Conservation (phyloP, 371 early-diverging fungal genomes). For the Dichotomocladium elegans region DNA sequence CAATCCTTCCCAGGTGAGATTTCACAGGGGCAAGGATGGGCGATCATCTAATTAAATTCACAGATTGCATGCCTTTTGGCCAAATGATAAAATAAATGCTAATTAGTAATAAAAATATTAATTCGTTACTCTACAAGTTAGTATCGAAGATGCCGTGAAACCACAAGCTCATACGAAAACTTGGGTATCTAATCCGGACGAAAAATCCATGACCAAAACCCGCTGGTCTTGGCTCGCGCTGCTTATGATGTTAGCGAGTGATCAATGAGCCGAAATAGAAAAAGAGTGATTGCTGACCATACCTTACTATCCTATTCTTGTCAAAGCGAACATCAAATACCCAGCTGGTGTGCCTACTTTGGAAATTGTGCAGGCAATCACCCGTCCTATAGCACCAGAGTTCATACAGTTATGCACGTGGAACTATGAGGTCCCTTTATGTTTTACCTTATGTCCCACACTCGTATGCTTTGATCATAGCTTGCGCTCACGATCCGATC, state of each 20-base stretch:
- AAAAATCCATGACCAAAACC: slow-evolving; percentile 84
- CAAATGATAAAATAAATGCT: too few species aligned
- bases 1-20: too few species aligned
- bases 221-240: slow-evolving; percentile 76
- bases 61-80: too few species aligned
- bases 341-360: slow-evolving; percentile 84
- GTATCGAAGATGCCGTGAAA: too few species aligned
- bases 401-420: too few species aligned
- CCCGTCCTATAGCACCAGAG: slow-evolving; percentile 34
- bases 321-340: slow-evolving; percentile 94
- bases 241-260: neutral
- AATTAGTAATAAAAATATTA: too few species aligned
- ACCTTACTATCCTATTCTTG: slow-evolving; percentile 73
- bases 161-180: slow-evolving; percentile 21
- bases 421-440: neutral
- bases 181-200: slow-evolving; percentile 50
- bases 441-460: slow-evolving; percentile 76
- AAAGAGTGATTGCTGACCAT: slow-evolving; percentile 1
- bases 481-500: slow-evolving; percentile 50
- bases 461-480: slow-evolving; percentile 95
- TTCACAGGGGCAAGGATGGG: too few species aligned
- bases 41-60: too few species aligned
- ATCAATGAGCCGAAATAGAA: neutral
- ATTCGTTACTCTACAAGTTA: too few species aligned
- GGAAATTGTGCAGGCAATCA: slow-evolving; percentile 52